Evolutionary conservation across 2,329 filamentous ascomycete genomes (phyloP).

Genomic region (Thelonectria olida): DNA sequence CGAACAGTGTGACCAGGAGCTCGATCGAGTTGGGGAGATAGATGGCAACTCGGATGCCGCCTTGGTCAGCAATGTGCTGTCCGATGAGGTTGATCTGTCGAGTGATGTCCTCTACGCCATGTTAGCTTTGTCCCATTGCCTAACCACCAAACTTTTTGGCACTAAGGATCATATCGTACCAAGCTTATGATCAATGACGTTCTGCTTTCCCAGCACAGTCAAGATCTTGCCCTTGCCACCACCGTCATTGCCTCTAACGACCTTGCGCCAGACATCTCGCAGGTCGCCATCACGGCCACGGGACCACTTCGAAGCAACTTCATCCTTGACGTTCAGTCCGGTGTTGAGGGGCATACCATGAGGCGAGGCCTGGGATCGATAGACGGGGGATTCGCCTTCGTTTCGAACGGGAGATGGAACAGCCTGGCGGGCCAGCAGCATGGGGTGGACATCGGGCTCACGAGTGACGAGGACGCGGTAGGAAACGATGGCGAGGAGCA

Average conservation of each 20-base stretch:
- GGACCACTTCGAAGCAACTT: conserved; percentile 83
- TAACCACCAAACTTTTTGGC: neutral
- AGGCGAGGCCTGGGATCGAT: conserved; percentile 84
- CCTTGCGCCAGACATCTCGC: conserved; percentile 87
- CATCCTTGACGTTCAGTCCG: conserved; percentile 84
- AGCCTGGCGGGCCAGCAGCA: conserved; percentile 88
- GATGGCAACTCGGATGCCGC: conserved; percentile 81
- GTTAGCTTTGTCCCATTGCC: conserved; percentile 16
- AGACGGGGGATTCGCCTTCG: conserved; percentile 84
- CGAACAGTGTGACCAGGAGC: conserved; percentile 82
- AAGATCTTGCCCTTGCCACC: conserved; percentile 77
- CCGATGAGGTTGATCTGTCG: conserved; percentile 90
- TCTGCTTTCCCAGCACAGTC: conserved; percentile 81
- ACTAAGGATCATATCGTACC: conserved; percentile 49
- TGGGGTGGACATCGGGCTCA: conserved; percentile 91
- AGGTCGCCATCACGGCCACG: conserved; percentile 87
- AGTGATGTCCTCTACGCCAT: conserved; percentile 70
- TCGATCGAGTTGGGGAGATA: conserved; percentile 95
- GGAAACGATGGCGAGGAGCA: conserved; percentile 73
- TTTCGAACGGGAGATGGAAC: conserved; percentile 81
- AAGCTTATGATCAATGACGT: conserved; percentile 76
- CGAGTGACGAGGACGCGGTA: conserved; percentile 76
- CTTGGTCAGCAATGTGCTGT: conserved; percentile 75
- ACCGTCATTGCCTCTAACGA: conserved; percentile 70
- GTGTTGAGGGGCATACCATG: conserved; percentile 83